Percentiles rank a stretch among this genome's conserved stretches.
Evolutionary conservation across 495 filamentous ascomycete species (phyloP).

Genomic region (Aspergillus egyptiacus): DNA sequence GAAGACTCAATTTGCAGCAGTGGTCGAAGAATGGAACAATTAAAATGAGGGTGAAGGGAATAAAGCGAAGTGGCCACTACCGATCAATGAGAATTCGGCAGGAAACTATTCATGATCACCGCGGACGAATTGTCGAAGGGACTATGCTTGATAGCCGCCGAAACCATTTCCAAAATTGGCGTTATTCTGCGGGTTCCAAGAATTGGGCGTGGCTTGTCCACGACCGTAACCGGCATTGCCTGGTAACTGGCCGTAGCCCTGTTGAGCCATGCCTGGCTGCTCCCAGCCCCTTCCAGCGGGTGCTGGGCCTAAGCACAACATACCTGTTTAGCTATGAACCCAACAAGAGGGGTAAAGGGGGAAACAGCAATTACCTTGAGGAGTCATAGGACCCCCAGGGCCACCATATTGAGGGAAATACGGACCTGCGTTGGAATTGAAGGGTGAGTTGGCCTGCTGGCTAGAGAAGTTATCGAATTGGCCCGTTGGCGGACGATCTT

Average conservation of each 20-base stretch:
- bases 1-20: constrained; percentile 7
- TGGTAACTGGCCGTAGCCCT: constrained; percentile 56
- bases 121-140: constrained; percentile 8
- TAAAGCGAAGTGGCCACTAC: constrained; percentile 8
- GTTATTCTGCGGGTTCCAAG: constrained; percentile 60
- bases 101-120: background rate
- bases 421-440: constrained; percentile 65
- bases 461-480: constrained; percentile 79
- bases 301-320: constrained; percentile 43
- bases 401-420: constrained; percentile 90
- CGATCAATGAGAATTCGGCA: background rate
- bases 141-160: constrained; percentile 49
- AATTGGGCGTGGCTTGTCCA: constrained; percentile 65
- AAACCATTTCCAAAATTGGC: constrained; percentile 48
- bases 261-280: constrained; percentile 53
- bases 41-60: constrained; percentile 13
- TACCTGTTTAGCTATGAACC: constrained; percentile 23
- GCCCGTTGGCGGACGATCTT: constrained; percentile 88
- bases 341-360: constrained; percentile 17
- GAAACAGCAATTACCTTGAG: constrained; percentile 46
- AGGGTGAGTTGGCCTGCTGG: constrained; percentile 52
- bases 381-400: constrained; percentile 68
- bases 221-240: constrained; percentile 76
- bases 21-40: constrained; percentile 5
- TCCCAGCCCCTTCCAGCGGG: constrained; percentile 59